Evolutionary conservation across 331 rosid genomes (phyloP), one percentile per base, ranked within the genome.

Genomic region (Acacia pycnantha): DNA sequence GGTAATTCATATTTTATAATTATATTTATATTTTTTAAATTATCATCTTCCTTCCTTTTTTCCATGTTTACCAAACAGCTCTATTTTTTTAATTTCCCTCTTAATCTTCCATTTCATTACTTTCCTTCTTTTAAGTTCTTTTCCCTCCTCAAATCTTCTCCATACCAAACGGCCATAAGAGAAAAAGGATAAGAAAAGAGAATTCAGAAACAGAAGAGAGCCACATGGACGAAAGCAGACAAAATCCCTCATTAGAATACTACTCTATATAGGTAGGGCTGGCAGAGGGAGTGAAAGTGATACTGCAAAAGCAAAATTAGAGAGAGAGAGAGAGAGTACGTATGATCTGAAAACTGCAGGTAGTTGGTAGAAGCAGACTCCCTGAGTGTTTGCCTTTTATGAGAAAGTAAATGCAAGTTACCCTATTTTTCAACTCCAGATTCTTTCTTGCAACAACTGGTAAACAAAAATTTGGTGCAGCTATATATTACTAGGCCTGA

Each of bases 261-360:
- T 37, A 37, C 41, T 37, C 41, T 15, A 50, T 18, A 18, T 65
- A 79, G 21, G 59, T 79, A 82, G 21, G 72, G 69, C 66, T 58
- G 66, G 66, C 33, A 11, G 29, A 71, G 62, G 19, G 14, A 70
- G 53, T 1, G 56, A 72, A 2, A 72, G 27, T 40, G 11, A 26
- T 40, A 10, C 72, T 54, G 4, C 27, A 54, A 54, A 26, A 18
- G 4, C 27, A 54, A 54, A 26, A 18, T 51, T 19, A 10, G 47
- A 70, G 47, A 48, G n/a, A 41, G 53, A 41, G 53, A 10, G 58
- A 72, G 9, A 61, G 40, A 1, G 51, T 21, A 5, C 62, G 40
- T 5, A 6, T 74, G 48, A 59, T 61, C 41, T 73, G 64, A 51
- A 74, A 69, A 79, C 77, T 74, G 77, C 75, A 70, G 80, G 81